Base-by-base conservation (phyloP, 2,329 filamentous ascomycete genomes). In the Anthostomella pinea region DNA sequence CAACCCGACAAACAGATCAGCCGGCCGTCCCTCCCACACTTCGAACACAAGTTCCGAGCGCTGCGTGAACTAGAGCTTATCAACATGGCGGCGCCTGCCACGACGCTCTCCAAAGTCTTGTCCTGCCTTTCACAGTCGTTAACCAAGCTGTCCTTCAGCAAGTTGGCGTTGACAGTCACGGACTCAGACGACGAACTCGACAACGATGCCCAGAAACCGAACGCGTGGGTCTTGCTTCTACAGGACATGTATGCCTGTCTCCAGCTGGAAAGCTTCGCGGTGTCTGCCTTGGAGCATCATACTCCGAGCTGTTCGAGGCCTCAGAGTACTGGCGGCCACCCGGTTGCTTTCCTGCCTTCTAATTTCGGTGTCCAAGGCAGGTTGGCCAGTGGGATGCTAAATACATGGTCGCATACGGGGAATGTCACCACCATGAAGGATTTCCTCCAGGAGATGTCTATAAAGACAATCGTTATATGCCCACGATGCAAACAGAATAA, bases 391-490 rank as follows among this genome's bases (percentile, higher is more conserved):
- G 43, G 44, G 4, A 27, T 52, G 16, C 34, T 47, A 4, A 34
- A 44, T 17, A 29, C 29, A 7, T 53, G 48, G 51, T 45, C 41
- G 8, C 39, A 46, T 19, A 8, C 35, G 15, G 45, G 45, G 9
- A 41, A 18, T 15, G 13, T 11, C 7, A n/a, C 25, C 6, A 31
- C 17, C 3, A 43, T 53, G 34, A 46, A 35, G 9, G 23, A 27
- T 5, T 53, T 53, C 33, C 41, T 53, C n/a, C 23, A 34, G 9
- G 51, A 50, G 32, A 24, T 47, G 3, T 33, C 45, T 16, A 28
- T 35, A 3, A 53, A 52, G 33, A 53, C 51, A 7, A 33, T 50
- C 6, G 33, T 53, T 10, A 40, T 53, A 11, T 52, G 51, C 25
- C 17, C 35, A 2, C 40, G 22, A 13, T 52, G 51, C 25, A 50